phyloP scores from a whole-genome alignment of 2,329 filamentous ascomycete species.

The Talaromyces verruculosus region DNA sequence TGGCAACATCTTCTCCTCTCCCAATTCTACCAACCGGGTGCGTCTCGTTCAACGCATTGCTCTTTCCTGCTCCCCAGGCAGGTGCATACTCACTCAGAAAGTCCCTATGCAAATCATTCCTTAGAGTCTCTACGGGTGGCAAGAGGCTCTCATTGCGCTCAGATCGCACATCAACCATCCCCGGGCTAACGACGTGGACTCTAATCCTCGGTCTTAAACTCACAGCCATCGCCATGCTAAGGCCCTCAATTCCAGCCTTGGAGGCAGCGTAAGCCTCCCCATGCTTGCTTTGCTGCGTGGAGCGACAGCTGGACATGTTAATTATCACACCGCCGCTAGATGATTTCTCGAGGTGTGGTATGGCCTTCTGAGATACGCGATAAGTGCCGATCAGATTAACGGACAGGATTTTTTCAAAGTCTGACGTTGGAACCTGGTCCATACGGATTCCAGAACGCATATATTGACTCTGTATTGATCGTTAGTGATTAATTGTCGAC shows the following conservation, averaged over 20 bases:
- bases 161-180: conserved; percentile 4
- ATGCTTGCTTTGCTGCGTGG: conserved; percentile 7
- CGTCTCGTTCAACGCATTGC: not conserved
- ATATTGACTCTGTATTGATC: conserved; percentile 1
- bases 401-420: conserved; percentile 1
- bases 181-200: conserved; percentile 4
- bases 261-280: not conserved
- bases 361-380: not conserved
- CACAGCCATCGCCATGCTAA: conserved; percentile 2
- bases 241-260: not conserved
- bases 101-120: not conserved
- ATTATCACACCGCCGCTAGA: not conserved
- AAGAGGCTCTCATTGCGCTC: not conserved
- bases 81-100: conserved; percentile 1
- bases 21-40: conserved; percentile 7
- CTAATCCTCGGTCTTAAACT: not conserved
- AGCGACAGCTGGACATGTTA: conserved; percentile 6
- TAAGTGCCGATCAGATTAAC: not conserved
- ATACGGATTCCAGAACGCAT: conserved; percentile 1
- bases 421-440: not conserved
- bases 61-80: not conserved
- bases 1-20: not conserved
- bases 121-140: not conserved
- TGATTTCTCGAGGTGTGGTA: conserved; percentile 1
- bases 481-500: not conserved